Evolutionary conservation across 2,329 filamentous ascomycete genomes (phyloP).

Genomic region (Madurella fahalii): DNA sequence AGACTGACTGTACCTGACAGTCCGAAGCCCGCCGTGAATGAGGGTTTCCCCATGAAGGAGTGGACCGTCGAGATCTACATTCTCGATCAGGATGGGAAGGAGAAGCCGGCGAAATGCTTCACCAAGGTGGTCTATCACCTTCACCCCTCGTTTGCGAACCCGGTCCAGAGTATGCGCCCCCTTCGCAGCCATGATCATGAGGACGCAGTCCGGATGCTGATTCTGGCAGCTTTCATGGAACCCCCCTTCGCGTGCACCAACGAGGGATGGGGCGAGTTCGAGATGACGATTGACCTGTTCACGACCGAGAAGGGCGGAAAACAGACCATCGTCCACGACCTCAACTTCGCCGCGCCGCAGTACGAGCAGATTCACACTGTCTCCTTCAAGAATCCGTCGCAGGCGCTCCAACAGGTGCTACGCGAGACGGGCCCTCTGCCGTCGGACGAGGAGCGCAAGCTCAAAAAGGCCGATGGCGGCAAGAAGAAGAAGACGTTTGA

Average conservation of each 20-base stretch:
- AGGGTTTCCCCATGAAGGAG: conserved; percentile 86
- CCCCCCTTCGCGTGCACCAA: conserved; percentile 87
- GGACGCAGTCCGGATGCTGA: conserved; percentile 15
- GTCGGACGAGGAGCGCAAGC: conserved; percentile 62
- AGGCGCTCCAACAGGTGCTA: conserved; percentile 73
- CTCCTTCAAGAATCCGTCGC: conserved; percentile 88
- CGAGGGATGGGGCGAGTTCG: conserved; percentile 98
- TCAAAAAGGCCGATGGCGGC: conserved; percentile 61
- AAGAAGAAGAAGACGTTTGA: conserved; percentile 81
- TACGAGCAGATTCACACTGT: conserved; percentile 83
- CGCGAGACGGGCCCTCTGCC: conserved; percentile 83
- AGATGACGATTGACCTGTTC: conserved; percentile 81
- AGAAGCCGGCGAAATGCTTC: conserved; percentile 79
- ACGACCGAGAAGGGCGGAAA: conserved; percentile 83
- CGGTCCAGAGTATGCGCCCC: conserved; percentile 68
- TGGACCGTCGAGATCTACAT: conserved; percentile 88
- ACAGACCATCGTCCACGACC: conserved; percentile 74
- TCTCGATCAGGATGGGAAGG: conserved; percentile 79
- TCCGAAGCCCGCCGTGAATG: conserved; percentile 73
- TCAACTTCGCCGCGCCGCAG: conserved; percentile 78
- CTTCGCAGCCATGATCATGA: neutral
- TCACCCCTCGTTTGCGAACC: conserved; percentile 88
- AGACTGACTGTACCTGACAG: conserved; percentile 41
- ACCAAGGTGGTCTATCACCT: conserved; percentile 90
- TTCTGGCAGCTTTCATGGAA: conserved; percentile 64